phyloP scores from a whole-genome alignment of 2,329 filamentous ascomycete genomes.

The Escovopsis weberi region DNA sequence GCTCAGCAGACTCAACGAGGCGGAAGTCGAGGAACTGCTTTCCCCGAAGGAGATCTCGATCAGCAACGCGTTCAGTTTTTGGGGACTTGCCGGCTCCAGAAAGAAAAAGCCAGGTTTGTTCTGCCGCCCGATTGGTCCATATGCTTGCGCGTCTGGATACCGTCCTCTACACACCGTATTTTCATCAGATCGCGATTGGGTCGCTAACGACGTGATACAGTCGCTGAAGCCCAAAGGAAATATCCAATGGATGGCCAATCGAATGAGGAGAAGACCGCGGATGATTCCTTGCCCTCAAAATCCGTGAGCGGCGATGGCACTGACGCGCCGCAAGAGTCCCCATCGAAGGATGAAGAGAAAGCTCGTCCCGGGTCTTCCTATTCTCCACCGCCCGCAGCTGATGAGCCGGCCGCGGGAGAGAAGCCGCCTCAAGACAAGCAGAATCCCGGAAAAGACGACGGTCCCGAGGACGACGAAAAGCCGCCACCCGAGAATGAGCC shows the following conservation, averaged over 20 bases:
- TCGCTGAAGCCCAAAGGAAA: conserved; percentile 28
- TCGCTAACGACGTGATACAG: conserved; percentile 33
- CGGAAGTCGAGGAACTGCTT: conserved; percentile 30
- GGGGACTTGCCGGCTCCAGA: conserved; percentile 32
- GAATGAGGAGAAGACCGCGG: conserved; percentile 15
- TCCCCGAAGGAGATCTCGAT: conserved; percentile 17
- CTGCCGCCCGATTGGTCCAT: conserved; percentile 13
- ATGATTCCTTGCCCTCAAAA: conserved; percentile 31
- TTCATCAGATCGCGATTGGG: conserved; percentile 24
- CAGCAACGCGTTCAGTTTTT: conserved; percentile 39
- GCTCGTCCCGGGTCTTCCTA: conserved; percentile 21
- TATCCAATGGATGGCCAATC: conserved; percentile 15
- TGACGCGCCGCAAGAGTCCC: conserved; percentile 42
- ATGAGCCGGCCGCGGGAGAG: conserved; percentile 8
- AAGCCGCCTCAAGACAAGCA: conserved; percentile 1
- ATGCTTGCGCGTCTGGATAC: too few relatives aligned
- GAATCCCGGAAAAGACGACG: conserved; percentile 12
- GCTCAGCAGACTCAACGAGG: conserved; percentile 22
- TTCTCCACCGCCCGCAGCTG: conserved; percentile 22
- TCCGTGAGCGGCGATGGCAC: conserved; percentile 36
- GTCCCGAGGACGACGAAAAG: not conserved
- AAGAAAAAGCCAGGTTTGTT: conserved; percentile 28
- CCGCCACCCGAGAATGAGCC: not conserved
- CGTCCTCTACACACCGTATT: not conserved
- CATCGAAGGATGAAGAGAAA: conserved; percentile 27